A percentile compares a stretch with the other conserved stretches of the same genome.
phyloP scores from a whole-genome alignment of 495 filamentous ascomycete genomes.

The Podospora comata region DNA sequence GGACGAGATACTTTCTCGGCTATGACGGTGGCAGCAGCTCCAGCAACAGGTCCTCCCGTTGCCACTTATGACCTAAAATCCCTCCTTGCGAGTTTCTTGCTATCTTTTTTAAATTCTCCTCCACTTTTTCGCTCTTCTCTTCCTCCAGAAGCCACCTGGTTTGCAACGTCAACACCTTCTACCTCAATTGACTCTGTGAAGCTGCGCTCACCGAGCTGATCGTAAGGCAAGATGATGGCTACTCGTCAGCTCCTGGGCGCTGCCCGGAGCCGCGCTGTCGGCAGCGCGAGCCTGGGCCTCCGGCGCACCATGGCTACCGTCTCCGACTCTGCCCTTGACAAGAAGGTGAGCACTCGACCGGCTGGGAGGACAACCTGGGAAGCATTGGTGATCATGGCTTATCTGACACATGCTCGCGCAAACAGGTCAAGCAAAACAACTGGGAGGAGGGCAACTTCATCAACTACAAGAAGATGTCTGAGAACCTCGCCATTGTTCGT shows the following conservation, averaged over 20 bases:
- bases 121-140: slow-evolving; percentile 30
- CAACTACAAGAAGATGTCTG: slow-evolving; percentile 89
- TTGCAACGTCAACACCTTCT: slow-evolving; percentile 23
- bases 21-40: slow-evolving; percentile 34
- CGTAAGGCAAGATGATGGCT: slow-evolving; percentile 52
- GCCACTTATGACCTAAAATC: slow-evolving; percentile 35
- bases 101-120: slow-evolving; percentile 31
- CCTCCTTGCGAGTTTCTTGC: slow-evolving; percentile 27
- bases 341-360: slow-evolving; percentile 40
- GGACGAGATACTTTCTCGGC: slow-evolving; percentile 35
- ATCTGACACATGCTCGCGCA: slow-evolving; percentile 22
- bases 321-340: slow-evolving; percentile 51
- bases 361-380: neutral
- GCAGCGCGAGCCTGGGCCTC: slow-evolving; percentile 44
- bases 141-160: slow-evolving; percentile 16
- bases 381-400: neutral
- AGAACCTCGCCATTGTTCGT: slow-evolving; percentile 91
- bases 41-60: slow-evolving; percentile 19
- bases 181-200: slow-evolving; percentile 33
- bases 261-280: slow-evolving; percentile 49
- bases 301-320: slow-evolving; percentile 54
- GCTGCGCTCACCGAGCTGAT: slow-evolving; percentile 26
- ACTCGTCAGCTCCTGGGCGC: slow-evolving; percentile 53
- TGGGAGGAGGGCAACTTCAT: slow-evolving; percentile 57
- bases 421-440: slow-evolving; percentile 45